Evolutionary conservation across 2,329 filamentous ascomycete species (phyloP).

Genomic region (Chalara sp.): DNA sequence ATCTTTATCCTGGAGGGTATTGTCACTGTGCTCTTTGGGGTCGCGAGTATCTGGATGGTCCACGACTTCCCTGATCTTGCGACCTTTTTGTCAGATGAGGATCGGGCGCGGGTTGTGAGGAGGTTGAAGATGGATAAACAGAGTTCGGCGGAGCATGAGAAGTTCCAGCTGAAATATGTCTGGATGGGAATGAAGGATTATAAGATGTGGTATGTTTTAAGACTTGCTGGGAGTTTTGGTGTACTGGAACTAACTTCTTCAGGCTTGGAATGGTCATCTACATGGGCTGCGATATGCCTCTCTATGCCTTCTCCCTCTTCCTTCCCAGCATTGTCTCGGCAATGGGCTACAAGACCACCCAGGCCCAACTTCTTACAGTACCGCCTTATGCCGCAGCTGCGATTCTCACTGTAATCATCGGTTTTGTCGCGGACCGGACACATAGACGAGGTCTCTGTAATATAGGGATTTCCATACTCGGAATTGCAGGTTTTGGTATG

Average conservation of each 20-base stretch:
- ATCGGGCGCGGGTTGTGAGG: slow-evolving; percentile 65
- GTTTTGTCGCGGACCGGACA: slow-evolving; percentile 71
- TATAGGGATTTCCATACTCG: slow-evolving; percentile 61
- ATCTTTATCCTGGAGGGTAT: slow-evolving; percentile 67
- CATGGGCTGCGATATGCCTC: slow-evolving; percentile 65
- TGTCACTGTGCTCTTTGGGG: slow-evolving; percentile 60
- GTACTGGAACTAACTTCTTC: neutral
- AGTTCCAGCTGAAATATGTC: slow-evolving; percentile 67
- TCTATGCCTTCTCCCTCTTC: slow-evolving; percentile 74
- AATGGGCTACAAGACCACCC: slow-evolving; percentile 47
- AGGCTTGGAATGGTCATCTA: slow-evolving; percentile 63
- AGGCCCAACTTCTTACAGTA: slow-evolving; percentile 65
- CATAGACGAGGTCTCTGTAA: slow-evolving; percentile 73
- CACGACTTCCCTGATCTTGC: slow-evolving; percentile 77
- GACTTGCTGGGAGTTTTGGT: too few species aligned
- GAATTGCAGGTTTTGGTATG: slow-evolving; percentile 74
- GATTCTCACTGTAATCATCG: slow-evolving; percentile 60
- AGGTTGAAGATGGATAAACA: slow-evolving; percentile 68
- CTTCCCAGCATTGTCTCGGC: slow-evolving; percentile 70
- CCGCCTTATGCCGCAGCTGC: slow-evolving; percentile 71
- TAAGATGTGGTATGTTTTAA: slow-evolving; percentile 60
- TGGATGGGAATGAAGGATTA: slow-evolving; percentile 70
- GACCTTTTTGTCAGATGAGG: slow-evolving; percentile 61
- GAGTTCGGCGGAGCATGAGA: slow-evolving; percentile 65
- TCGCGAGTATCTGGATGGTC: slow-evolving; percentile 69